Evolutionary conservation across 2,329 filamentous ascomycete species (phyloP).

Genomic region (Fusarium sublunatum): DNA sequence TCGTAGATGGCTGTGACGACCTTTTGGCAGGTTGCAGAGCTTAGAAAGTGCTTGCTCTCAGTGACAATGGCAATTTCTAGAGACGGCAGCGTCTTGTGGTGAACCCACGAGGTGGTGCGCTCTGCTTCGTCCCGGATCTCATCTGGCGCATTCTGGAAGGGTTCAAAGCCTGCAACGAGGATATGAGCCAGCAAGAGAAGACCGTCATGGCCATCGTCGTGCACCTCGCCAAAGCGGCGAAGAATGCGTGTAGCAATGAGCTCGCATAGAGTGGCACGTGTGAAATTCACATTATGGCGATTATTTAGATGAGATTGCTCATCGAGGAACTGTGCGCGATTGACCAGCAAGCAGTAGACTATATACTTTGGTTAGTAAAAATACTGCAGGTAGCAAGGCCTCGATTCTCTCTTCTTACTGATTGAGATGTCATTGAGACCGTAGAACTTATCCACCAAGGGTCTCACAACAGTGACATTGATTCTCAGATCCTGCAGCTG

Average conservation of each 20-base stretch:
- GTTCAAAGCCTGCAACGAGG: conserved; percentile 84
- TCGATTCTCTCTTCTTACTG: conserved; percentile 58
- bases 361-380: conserved; percentile 19
- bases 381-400: background rate
- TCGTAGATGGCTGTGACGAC: conserved; percentile 86
- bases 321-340: conserved; percentile 80
- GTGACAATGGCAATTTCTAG: conserved; percentile 86
- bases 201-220: conserved; percentile 74
- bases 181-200: conserved; percentile 81
- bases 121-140: conserved; percentile 71
- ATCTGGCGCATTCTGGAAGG: conserved; percentile 83
- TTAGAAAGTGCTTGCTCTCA: conserved; percentile 82
- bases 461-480: conserved; percentile 82
- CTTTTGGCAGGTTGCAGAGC: conserved; percentile 81
- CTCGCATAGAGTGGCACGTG: conserved; percentile 82
- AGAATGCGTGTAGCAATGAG: conserved; percentile 82
- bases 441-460: conserved; percentile 85
- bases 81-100: conserved; percentile 74
- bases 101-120: conserved; percentile 59
- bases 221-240: conserved; percentile 81
- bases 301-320: conserved; percentile 81
- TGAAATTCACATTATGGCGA: conserved; percentile 83
- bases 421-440: conserved; percentile 83
- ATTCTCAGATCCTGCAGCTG: conserved; percentile 84
- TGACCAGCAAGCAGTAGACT: conserved; percentile 88